Percentiles rank a stretch among this genome's conserved stretches.
Conservation (phyloP, 139 green algal genomes). For the Ostreobium quekettii region DNA sequence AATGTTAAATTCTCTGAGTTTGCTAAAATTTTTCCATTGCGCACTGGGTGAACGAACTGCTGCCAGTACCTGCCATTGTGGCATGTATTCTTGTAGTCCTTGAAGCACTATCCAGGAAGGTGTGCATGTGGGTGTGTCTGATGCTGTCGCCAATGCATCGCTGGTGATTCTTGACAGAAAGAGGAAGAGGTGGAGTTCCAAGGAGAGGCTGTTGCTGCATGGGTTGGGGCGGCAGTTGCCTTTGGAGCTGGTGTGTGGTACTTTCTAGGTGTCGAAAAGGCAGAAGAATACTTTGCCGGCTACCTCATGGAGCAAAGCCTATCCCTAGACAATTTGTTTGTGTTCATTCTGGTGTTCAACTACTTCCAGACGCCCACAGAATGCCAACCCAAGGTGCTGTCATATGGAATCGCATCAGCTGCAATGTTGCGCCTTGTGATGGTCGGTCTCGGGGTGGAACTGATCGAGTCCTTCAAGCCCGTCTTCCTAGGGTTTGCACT, state of each 20-base stretch:
- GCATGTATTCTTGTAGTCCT: too few relatives aligned
- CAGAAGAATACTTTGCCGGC: slow-evolving; percentile 78
- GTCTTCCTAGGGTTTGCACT: slow-evolving; percentile 85
- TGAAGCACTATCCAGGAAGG: too few relatives aligned
- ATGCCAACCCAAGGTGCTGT: slow-evolving; percentile 77
- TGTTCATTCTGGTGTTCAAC: slow-evolving; percentile 96
- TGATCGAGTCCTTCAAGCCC: slow-evolving; percentile 77
- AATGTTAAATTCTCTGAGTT: too few relatives aligned
- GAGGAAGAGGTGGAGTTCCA: slow-evolving; percentile 24
- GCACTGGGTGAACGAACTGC: too few relatives aligned
- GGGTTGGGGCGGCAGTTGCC: slow-evolving; percentile 47
- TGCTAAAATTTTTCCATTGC: too few relatives aligned
- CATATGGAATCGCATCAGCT: slow-evolving; percentile 80
- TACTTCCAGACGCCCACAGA: slow-evolving; percentile 70
- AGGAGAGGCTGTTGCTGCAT: slow-evolving; percentile 37
- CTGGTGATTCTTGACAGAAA: slow-evolving; percentile 11
- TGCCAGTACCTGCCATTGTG: too few relatives aligned
- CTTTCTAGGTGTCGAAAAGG: slow-evolving; percentile 38
- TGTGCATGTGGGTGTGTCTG: too few relatives aligned
- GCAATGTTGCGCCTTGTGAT: slow-evolving; percentile 78
- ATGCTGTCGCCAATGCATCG: too few relatives aligned
- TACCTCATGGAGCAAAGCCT: slow-evolving; percentile 96
- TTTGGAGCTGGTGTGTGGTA: slow-evolving; percentile 68
- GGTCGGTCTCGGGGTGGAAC: slow-evolving; percentile 69
- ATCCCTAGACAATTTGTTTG: slow-evolving; percentile 96